Evolutionary conservation across 192 early-diverging fungal species (phyloP).

Genomic region (Gamsiella multidivaricata): DNA sequence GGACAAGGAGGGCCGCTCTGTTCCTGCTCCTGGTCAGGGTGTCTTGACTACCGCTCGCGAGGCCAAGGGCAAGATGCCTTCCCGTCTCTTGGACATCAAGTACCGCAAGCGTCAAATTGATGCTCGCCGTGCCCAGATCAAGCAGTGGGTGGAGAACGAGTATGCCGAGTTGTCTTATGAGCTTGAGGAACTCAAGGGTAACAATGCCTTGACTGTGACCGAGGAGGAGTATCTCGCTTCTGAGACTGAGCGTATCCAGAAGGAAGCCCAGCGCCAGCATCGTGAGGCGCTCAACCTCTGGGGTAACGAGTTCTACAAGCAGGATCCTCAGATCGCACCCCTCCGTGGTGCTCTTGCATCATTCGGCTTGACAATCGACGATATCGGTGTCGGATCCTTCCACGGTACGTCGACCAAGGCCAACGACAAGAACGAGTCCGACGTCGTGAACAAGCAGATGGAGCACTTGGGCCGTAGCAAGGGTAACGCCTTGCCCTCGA

Average conservation of each 20-base stretch:
- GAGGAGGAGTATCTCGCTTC: slow-evolving; percentile 58
- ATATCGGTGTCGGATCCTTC: slow-evolving; percentile 95
- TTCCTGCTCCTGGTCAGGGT: slow-evolving; percentile 96
- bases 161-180: slow-evolving; percentile 77
- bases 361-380: slow-evolving; percentile 91
- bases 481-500: slow-evolving; percentile 80
- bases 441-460: slow-evolving; percentile 86
- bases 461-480: slow-evolving; percentile 85
- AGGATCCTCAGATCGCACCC: slow-evolving; percentile 80
- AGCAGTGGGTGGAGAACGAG: slow-evolving; percentile 81
- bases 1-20: slow-evolving; percentile 93
- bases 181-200: slow-evolving; percentile 67
- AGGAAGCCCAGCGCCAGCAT: slow-evolving; percentile 76
- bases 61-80: slow-evolving; percentile 57
- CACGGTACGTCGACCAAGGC: slow-evolving; percentile 95
- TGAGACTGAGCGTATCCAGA: slow-evolving; percentile 66
- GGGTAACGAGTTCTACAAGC: slow-evolving; percentile 85
- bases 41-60: slow-evolving; percentile 92
- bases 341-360: slow-evolving; percentile 88
- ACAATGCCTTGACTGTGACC: slow-evolving; percentile 48
- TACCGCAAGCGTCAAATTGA: slow-evolving; percentile 85
- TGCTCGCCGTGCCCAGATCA: slow-evolving; percentile 80
- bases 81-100: slow-evolving; percentile 80
- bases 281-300: slow-evolving; percentile 77
- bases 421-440: slow-evolving; percentile 96